phyloP scores from a whole-genome alignment of 257 asterid species.

The Petunia secreta region DNA sequence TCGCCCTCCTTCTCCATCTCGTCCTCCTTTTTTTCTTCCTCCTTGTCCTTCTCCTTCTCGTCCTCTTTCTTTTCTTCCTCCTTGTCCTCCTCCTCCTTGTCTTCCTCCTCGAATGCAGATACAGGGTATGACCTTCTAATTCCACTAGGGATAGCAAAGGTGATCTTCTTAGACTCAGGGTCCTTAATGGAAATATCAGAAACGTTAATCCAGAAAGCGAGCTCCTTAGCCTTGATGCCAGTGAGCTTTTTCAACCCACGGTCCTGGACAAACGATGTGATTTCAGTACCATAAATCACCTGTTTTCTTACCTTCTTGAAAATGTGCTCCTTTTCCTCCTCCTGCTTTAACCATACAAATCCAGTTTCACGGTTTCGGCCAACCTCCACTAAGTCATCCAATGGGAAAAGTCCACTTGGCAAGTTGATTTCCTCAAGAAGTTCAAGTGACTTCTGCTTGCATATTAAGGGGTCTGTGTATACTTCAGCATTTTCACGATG shows the following conservation, averaged over 20 bases:
- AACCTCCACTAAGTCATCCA: constrained; percentile 58
- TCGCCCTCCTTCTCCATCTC: background rate
- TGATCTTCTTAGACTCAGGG: constrained; percentile 45
- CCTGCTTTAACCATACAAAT: constrained; percentile 76
- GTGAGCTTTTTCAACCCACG: constrained; percentile 63
- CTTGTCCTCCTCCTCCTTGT: constrained; percentile 26
- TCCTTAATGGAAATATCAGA: constrained; percentile 56
- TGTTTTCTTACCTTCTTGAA: constrained; percentile 48
- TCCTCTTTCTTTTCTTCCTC: background rate
- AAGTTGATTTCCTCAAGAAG: constrained; percentile 58
- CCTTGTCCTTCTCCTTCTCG: constrained; percentile 38
- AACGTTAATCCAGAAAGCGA: constrained; percentile 63
- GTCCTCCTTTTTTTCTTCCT: constrained; percentile 19
- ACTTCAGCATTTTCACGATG: constrained; percentile 68
- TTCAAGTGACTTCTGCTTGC: constrained; percentile 65
- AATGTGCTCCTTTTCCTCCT: constrained; percentile 50
- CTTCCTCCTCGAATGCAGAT: constrained; percentile 58
- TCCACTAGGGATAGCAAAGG: constrained; percentile 56
- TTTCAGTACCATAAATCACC: constrained; percentile 60
- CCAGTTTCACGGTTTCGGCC: constrained; percentile 65
- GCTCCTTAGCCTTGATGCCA: constrained; percentile 76
- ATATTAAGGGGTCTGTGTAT: constrained; percentile 50
- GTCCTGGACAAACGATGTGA: constrained; percentile 64
- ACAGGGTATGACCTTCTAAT: constrained; percentile 55
- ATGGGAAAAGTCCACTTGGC: constrained; percentile 68